Conservation (phyloP, 805 yeast genomes). For the Lachancea cidri region DNA sequence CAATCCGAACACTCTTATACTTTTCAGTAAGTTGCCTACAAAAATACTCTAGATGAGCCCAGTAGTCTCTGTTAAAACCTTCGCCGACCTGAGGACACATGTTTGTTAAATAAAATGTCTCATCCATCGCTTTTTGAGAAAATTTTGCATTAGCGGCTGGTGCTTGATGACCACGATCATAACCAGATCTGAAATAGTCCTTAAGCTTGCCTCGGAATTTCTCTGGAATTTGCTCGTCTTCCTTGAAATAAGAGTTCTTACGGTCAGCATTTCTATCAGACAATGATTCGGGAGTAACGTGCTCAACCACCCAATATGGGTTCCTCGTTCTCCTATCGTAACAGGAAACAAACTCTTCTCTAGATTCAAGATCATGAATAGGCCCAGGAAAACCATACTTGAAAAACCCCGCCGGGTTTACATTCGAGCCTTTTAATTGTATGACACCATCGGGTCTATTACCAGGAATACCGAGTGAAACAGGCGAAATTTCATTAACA, state of each 20-base stretch:
- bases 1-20: slow-evolving; percentile 72
- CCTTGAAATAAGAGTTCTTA: slow-evolving; percentile 74
- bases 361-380: slow-evolving; percentile 69
- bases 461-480: too few relatives aligned
- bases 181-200: slow-evolving; percentile 92
- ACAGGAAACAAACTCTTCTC: slow-evolving; percentile 77
- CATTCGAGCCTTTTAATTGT: slow-evolving; percentile 33
- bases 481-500: too few relatives aligned
- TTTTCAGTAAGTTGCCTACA: slow-evolving; percentile 67
- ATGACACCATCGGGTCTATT: slow-evolving; percentile 10
- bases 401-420: slow-evolving; percentile 77
- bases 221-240: slow-evolving; percentile 77
- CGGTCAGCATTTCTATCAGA: slow-evolving; percentile 59
- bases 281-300: slow-evolving; percentile 71
- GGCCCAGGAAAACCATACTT: slow-evolving; percentile 96
- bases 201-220: slow-evolving; percentile 69
- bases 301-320: slow-evolving; percentile 86
- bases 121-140: slow-evolving; percentile 88
- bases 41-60: slow-evolving; percentile 96
- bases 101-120: slow-evolving; percentile 83
- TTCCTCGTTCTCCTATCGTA: slow-evolving; percentile 80
- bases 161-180: slow-evolving; percentile 95
- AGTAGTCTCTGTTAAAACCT: slow-evolving; percentile 94
- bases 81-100: slow-evolving; percentile 97
- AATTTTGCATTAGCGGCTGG: slow-evolving; percentile 97